Evolutionary conservation across 2,329 filamentous ascomycete genomes (phyloP), one percentile per base, ranked within the genome.

Genomic region (Colletotrichum phormii): DNA sequence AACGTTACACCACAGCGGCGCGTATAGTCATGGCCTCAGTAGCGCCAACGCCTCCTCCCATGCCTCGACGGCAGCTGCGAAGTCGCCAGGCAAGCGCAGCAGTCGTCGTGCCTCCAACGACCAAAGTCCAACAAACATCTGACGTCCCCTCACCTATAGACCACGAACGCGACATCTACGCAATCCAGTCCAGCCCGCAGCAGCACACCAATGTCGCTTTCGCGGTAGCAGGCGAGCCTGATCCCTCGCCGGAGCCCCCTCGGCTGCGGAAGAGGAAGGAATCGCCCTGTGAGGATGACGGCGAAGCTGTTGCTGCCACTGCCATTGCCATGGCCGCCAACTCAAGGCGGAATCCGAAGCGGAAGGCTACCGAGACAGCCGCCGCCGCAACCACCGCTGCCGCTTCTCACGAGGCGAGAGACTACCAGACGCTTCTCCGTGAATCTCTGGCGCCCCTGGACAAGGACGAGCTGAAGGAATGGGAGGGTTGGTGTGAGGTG

Each of bases 401-500:
- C 12, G 61, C 60, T 33, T n/a, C 33, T 37, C 42, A 57, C 22
- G 71, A 26, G 35, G 29, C 61, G 1, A 74, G 37, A 29, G 69
- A 81, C 1, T 77, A 80, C 0, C 84, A 84, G 5, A 79, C 85
- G n/a, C 79, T 88, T 2, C 81, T 89, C 33, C 81, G 84, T 9
- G 82, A 86, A 54, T 80, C 86, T 1, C 80, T 90, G 68, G 82
- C 82, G 49, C 86, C 86, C 12, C 84, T 89, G 69, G 83, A 82
- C 4, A 78, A 81, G 6, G 81, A 87, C 35, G 90, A 93, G 76
- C 86, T 88, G 29, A 81, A 87, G 31, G 86, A 87, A 35, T 95
- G 92, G 90, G 86, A 89, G 62, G 92, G 93, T 29, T 96, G 93
- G 91, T 89, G 92, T 71, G 95, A 98, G 79, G 88, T 98, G 62